These are phyloP conservation scores for Mycena albidolilacea DNA, from an alignment of 768 basidiomycete genomes.

Conservation along the genomic window DNA sequence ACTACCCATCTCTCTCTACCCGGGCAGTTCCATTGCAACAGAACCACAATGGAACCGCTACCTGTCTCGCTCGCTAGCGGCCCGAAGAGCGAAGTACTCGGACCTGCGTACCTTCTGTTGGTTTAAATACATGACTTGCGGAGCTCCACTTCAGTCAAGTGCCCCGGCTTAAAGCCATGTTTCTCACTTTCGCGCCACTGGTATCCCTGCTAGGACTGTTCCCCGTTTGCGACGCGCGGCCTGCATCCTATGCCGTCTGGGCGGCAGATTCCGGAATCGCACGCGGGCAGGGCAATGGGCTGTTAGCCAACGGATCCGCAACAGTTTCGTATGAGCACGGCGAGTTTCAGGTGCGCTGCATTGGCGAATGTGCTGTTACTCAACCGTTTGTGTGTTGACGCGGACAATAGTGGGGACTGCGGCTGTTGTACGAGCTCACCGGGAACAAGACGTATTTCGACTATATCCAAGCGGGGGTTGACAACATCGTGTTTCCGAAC, in stretches of 20 bases:
- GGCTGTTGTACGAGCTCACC: constrained; percentile 56
- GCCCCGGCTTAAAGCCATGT: constrained; percentile 4
- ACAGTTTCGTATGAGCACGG: constrained; percentile 56
- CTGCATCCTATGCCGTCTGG: constrained; percentile 60
- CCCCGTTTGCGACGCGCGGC: constrained; percentile 41
- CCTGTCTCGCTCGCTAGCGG: constrained; percentile 6
- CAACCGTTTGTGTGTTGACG: constrained; percentile 16
- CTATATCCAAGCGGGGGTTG: constrained; percentile 55
- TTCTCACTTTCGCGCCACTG: constrained; percentile 5
- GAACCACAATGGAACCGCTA: background rate
- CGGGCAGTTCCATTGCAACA: background rate
- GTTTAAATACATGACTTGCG: background rate
- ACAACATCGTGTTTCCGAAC: constrained; percentile 55
- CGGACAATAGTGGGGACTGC: constrained; percentile 58
- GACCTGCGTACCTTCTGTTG: constrained; percentile 12
- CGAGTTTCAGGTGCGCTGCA: constrained; percentile 33
- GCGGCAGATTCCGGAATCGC: constrained; percentile 62
- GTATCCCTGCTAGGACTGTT: background rate
- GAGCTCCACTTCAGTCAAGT: background rate
- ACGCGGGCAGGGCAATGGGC: constrained; percentile 60
- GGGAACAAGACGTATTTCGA: constrained; percentile 59
- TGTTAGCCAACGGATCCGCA: constrained; percentile 50
- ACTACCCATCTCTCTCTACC: background rate
- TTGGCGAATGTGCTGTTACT: background rate
- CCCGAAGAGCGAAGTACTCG: constrained; percentile 5